phyloP scores from a whole-genome alignment of 2,329 filamentous ascomycete species.

The Exophiala sp. region DNA sequence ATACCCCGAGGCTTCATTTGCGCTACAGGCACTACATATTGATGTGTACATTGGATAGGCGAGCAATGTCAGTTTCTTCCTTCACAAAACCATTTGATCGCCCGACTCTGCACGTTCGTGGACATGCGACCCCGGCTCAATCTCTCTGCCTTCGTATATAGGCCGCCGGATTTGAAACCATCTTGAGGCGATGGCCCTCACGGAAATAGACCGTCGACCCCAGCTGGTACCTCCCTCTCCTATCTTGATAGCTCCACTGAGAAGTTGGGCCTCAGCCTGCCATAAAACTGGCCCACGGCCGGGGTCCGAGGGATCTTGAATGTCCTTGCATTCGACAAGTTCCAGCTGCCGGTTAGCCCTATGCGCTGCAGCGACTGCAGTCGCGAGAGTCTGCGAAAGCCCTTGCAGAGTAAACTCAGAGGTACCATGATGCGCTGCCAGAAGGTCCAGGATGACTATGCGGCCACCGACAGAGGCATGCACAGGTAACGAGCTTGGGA shows the following conservation, averaged over 20 bases:
- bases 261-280: constrained; percentile 53
- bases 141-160: constrained; percentile 31
- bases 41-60: constrained; percentile 4
- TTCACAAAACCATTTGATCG: constrained; percentile 18
- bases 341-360: constrained; percentile 32
- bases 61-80: neutral
- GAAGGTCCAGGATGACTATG: constrained; percentile 39
- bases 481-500: constrained; percentile 39
- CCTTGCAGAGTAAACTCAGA: constrained; percentile 46
- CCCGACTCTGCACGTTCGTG: constrained; percentile 6
- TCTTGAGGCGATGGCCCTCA: constrained; percentile 53
- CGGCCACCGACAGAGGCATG: constrained; percentile 22
- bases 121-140: neutral
- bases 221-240: constrained; percentile 48
- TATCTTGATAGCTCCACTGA: constrained; percentile 52
- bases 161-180: constrained; percentile 57
- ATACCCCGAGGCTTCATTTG: constrained; percentile 33
- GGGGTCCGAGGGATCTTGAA: constrained; percentile 30
- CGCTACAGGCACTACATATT: neutral
- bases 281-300: constrained; percentile 37
- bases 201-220: constrained; percentile 54
- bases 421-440: constrained; percentile 40
- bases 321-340: constrained; percentile 40
- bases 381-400: constrained; percentile 41
- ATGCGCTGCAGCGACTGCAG: constrained; percentile 36